A percentile compares a stretch with the other conserved stretches of the same genome.
Evolutionary conservation across 495 filamentous ascomycete species (phyloP).

Genomic region (Penicillium chermesinum): DNA sequence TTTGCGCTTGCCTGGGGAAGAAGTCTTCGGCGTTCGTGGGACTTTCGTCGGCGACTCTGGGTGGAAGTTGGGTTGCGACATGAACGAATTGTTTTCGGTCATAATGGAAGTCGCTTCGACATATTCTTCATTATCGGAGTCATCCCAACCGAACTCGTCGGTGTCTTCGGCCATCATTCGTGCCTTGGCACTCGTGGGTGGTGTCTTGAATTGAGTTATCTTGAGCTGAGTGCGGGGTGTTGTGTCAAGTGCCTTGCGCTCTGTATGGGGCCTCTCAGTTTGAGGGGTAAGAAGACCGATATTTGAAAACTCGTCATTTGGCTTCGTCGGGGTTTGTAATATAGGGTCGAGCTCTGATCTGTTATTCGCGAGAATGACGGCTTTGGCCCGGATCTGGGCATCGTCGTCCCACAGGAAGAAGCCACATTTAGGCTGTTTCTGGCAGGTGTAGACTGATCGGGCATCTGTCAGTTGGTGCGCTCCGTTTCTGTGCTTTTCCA

Average conservation of each 20-base stretch:
- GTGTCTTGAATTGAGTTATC: constrained; percentile 19
- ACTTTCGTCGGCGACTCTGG: constrained; percentile 29
- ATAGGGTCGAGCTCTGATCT: constrained; percentile 31
- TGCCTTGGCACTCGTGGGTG: constrained; percentile 31
- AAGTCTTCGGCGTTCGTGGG: constrained; percentile 35
- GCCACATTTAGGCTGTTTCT: constrained; percentile 50
- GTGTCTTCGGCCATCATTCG: constrained; percentile 41
- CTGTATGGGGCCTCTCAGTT: too few relatives aligned
- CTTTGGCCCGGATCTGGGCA: constrained; percentile 53
- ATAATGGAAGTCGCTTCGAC: constrained; percentile 9
- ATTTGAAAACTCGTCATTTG: neutral
- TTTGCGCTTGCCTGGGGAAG: constrained; percentile 53
- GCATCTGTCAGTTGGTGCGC: neutral
- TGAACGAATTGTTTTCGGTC: constrained; percentile 6
- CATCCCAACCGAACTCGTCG: constrained; percentile 44
- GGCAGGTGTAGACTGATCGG: constrained; percentile 58
- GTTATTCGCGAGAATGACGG: constrained; percentile 47
- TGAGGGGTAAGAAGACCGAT: constrained; percentile 34
- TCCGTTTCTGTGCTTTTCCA: neutral
- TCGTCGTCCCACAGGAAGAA: constrained; percentile 71
- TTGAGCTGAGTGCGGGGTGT: constrained; percentile 8
- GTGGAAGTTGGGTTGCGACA: constrained; percentile 19
- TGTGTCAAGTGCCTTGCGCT: constrained; percentile 10
- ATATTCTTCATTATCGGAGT: constrained; percentile 26
- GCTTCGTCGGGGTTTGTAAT: constrained; percentile 23